Base-by-base conservation (phyloP, 202 grass and related monocot species). In the Bolboschoenoplectus hybrid region DNA sequence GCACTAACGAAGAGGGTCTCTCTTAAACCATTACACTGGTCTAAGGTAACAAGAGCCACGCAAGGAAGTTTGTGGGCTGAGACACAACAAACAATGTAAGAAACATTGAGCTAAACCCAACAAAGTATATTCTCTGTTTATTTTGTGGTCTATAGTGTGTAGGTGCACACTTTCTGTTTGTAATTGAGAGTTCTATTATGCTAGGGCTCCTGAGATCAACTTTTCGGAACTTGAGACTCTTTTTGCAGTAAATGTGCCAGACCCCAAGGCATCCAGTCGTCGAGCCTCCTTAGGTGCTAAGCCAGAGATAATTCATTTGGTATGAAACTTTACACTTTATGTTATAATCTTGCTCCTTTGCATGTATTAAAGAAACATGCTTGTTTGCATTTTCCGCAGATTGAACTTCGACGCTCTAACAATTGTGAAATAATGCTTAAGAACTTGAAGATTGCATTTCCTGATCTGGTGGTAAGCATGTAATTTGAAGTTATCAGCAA, bases 381-480 rank as follows among this genome's bases (percentile, higher is more conserved):
- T 53, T 32, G 16, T 89, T 79, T 83, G 26, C 73, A 17, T 41
- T 69, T 83, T 60, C 40, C 86, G 85, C 87, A 98, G 95, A 95
- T 98, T 93, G 95, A 95, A 68, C 90, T 95, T 88, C 89, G 89
- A 36, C 89, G 95, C 39, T 89, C 95, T 82, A 98, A 95, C 72
- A 98, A 98, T 66, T 98, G 95, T 77, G 93, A 98, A 86, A 98
- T 98, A 89, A 98, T 95, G 90, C 93, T 98, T 67, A 95, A 91
- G 53, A 98, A 92, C 56, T 89, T 98, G 38, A 98, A 95, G 91
- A 93, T 98, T 76, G 88, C 95, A 86, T 87, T 93, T 60, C 85
- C 87, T 85, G 91, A 98, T 93, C 86, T 98, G 61, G 89, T 95
- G 92, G 95, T 98, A 89, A 93, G 12, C 55, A 91, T 49, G 32